These are phyloP conservation scores for Dothideomycetes sp. DNA, from an alignment of 2,329 filamentous ascomycete genomes.

Conservation along the genomic window DNA sequence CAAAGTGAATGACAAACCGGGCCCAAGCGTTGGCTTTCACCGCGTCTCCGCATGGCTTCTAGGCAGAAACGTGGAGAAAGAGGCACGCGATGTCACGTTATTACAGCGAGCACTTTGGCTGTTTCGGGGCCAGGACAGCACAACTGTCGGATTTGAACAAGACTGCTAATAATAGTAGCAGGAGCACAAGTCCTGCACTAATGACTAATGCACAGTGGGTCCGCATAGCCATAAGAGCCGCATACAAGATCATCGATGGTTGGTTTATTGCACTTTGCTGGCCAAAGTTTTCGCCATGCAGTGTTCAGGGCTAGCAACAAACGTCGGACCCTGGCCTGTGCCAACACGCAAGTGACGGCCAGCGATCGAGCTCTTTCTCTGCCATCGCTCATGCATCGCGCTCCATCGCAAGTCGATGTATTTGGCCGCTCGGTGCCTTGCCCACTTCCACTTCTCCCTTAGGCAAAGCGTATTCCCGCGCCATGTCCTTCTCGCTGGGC, in stretches of 20 bases:
- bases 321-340: no score
- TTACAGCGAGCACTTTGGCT: no score
- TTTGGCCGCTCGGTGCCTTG: background rate
- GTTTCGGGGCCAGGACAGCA: no score
- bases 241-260: background rate
- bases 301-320: background rate
- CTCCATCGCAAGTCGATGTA: background rate
- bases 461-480: background rate
- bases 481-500: constrained; percentile 6
- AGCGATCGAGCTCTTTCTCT: background rate
- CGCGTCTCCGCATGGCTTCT: background rate
- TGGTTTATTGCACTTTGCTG: no score
- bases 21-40: background rate
- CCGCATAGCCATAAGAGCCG: background rate
- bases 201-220: background rate
- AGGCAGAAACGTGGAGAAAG: background rate
- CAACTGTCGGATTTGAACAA: no score
- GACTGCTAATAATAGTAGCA: no score
- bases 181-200: no score
- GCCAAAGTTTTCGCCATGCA: background rate
- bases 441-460: background rate
- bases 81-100: background rate
- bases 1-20: background rate
- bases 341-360: no score
- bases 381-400: background rate